These are phyloP conservation scores for Radiomyces spectabilis DNA, from an alignment of 192 early-diverging fungal species.

Conservation along the genomic window DNA sequence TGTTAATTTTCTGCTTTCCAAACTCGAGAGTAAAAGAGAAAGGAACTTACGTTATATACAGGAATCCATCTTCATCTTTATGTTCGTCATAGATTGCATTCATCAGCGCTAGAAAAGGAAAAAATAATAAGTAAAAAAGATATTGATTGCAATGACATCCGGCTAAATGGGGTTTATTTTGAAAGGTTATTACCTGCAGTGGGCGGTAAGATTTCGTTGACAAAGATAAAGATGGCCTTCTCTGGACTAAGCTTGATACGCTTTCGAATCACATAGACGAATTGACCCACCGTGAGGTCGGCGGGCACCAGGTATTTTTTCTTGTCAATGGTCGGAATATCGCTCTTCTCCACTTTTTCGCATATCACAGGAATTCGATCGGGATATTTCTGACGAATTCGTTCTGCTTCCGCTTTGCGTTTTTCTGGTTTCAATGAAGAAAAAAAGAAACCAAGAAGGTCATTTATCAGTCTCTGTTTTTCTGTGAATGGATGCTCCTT, in stretches of 20 bases:
- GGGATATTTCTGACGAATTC: slow-evolving; percentile 95
- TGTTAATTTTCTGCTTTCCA: background rate
- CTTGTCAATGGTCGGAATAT: slow-evolving; percentile 96
- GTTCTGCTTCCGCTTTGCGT: slow-evolving; percentile 91
- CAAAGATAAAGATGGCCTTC: slow-evolving; percentile 99
- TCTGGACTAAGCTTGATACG: slow-evolving; percentile 94
- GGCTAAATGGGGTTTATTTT: background rate
- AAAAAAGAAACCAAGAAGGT: no score
- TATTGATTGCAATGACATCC: background rate
- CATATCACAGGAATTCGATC: slow-evolving; percentile 85
- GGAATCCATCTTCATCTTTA: slow-evolving; percentile 97
- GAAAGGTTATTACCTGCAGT: slow-evolving; percentile 74
- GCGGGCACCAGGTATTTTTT: slow-evolving; percentile 98
- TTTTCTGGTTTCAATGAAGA: slow-evolving; percentile 58
- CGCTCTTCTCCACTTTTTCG: slow-evolving; percentile 97
- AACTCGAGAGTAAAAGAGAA: background rate
- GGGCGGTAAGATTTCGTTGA: slow-evolving; percentile 94
- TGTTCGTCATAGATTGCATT: slow-evolving; percentile 93
- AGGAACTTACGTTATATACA: slow-evolving; percentile 83
- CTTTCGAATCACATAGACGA: slow-evolving; percentile 95
- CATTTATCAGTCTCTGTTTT: background rate
- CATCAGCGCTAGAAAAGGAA: slow-evolving; percentile 56
- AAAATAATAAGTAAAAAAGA: background rate
- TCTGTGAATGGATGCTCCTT: no score
- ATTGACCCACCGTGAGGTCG: slow-evolving; percentile 95